Base-by-base conservation (phyloP, 345 rosid genomes). In the Eutrema yunnanense region DNA sequence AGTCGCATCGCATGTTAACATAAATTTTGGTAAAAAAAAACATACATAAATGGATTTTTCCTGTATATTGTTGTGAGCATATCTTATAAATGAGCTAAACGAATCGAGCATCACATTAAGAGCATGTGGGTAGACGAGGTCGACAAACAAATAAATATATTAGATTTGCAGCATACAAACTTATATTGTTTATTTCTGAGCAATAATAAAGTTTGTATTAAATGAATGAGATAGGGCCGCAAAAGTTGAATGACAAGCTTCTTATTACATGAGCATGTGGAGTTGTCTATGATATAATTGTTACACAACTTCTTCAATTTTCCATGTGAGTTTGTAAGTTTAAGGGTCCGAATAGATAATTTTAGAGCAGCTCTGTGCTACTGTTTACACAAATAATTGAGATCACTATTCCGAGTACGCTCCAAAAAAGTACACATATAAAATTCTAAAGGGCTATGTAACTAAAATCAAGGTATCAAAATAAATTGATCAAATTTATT, bases 221-320 rank as follows among this genome's bases (percentile, higher is more conserved):
- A 55, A 69, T 76, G 47, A 44, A 55, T 61, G 75, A 62, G 47
- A 69, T 44, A 69, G 70, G 48, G 74, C 79, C 79, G 79, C 74
- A 69, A 69, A 53, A 55, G 63, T 75, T 69, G 79, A 75, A 75
- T 69, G 70, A 13, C 58, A 69, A 46, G 58, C 59, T 46, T 56
- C 37, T 42, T 19, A 48, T 61, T 53, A 53, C 41, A 67, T 51
- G 59, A 69, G 67, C 79, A 75, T 75, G 79, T 75, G 79, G 12
- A 65, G 54, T 42, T 69, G 73, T 69, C 73, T 62, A 16, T 32
- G 38, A 44, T 61, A 69, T 75, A 69, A 46, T 49, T 69, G 79
- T 53, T 62, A 59, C 58, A 53, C 49, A 69, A 37, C 30, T 52
- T 68, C 29, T 52, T 68, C 29, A 44, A 49, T 46, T 59, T 69